These are phyloP conservation scores for Pseudocohnilembus persalinus DNA, from an alignment of 169 alveolate species.

Conservation along the genomic window DNA sequence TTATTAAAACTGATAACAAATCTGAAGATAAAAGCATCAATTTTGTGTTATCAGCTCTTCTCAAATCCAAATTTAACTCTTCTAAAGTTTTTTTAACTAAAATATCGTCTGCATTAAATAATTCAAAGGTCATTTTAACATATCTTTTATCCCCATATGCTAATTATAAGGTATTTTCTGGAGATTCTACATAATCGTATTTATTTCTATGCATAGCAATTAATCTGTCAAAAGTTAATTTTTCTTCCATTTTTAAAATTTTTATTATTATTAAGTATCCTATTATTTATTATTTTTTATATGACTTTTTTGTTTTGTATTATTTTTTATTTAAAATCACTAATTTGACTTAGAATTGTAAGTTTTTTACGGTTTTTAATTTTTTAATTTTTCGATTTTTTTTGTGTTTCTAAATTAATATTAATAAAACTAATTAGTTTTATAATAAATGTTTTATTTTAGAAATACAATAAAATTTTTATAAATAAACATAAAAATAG, in stretches of 20 bases:
- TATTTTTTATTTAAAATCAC: too few species aligned
- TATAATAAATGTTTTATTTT: too few species aligned
- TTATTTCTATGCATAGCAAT: conserved; percentile 49
- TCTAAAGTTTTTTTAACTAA: conserved; percentile 36
- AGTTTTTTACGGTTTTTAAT: too few species aligned
- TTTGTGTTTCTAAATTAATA: too few species aligned
- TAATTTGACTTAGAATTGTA: too few species aligned
- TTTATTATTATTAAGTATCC: too few species aligned
- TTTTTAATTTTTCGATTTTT: too few species aligned
- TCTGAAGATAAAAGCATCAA: conserved; percentile 40
- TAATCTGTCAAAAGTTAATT: conserved; percentile 32
- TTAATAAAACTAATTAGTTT: too few species aligned
- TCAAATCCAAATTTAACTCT: conserved; percentile 45
- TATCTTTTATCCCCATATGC: conserved; percentile 50
- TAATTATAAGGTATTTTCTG: conserved; percentile 38
- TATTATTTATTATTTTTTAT: too few species aligned
- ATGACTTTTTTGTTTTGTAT: too few species aligned
- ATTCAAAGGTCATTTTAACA: conserved; percentile 39
- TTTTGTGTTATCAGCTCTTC: conserved; percentile 39
- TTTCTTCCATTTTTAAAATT: conserved; percentile 28
- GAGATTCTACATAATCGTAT: conserved; percentile 41
- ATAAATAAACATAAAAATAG: too few species aligned
- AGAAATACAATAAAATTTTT: too few species aligned
- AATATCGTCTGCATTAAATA: conserved; percentile 27
- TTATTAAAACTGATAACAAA: conserved; percentile 32